These are phyloP conservation scores for Botrytis hyacinthi DNA, from an alignment of 2,329 filamentous ascomycete genomes.

Conservation along the genomic window DNA sequence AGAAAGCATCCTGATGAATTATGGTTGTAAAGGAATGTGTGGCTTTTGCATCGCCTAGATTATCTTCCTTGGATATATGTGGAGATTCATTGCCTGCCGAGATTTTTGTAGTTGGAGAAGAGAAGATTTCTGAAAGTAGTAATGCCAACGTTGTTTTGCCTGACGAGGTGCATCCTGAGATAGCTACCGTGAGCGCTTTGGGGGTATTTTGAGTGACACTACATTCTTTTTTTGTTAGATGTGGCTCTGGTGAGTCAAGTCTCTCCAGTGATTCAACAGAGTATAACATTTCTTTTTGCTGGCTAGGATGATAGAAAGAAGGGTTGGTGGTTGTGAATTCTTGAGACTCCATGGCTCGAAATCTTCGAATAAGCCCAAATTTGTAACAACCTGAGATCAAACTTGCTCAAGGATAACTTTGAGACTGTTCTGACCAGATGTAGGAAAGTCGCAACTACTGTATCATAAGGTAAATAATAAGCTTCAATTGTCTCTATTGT, in stretches of 20 bases:
- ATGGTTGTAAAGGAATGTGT: background rate
- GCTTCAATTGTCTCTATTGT: background rate
- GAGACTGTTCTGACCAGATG: background rate
- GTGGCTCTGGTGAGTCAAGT: background rate
- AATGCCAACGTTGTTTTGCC: conserved; percentile 17
- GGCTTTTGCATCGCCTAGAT: background rate
- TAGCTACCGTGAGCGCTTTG: conserved; percentile 1
- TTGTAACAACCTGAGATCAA: background rate
- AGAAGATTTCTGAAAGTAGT: conserved; percentile 11
- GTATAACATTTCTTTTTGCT: background rate
- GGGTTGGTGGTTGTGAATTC: background rate
- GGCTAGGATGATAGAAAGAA: background rate
- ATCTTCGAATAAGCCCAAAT: background rate
- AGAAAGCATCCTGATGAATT: conserved; percentile 32
- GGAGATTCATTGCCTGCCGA: background rate
- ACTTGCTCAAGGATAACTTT: too few relatives aligned
- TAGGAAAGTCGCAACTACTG: background rate
- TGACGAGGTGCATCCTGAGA: conserved; percentile 11
- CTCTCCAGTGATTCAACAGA: background rate
- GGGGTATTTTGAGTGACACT: background rate
- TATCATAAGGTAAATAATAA: background rate
- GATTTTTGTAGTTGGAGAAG: background rate
- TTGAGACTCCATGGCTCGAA: background rate
- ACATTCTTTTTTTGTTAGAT: background rate
- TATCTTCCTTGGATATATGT: too few relatives aligned